Conservation (phyloP, 768 basidiomycete genomes). For the Cyathus striatus region DNA sequence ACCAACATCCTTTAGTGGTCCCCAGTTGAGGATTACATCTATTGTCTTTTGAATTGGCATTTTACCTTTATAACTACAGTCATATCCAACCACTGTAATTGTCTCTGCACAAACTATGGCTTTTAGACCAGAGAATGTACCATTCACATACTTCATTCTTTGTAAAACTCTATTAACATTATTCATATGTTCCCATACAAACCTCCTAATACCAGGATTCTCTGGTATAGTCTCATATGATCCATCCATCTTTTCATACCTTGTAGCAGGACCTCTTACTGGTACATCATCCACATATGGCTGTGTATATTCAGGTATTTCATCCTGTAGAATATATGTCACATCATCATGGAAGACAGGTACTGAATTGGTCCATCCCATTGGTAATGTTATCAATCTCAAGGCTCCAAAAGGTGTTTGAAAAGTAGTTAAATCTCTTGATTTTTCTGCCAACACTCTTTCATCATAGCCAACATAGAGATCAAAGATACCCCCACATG, state of each 20-base stretch:
- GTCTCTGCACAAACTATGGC: constrained; percentile 1
- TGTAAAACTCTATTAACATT: constrained; percentile 9
- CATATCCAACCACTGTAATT: constrained; percentile 11
- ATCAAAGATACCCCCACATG: constrained; percentile 25
- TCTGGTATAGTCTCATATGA: constrained; percentile 6
- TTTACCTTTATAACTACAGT: constrained; percentile 20
- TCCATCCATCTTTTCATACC: constrained; percentile 8
- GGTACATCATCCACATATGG: not conserved
- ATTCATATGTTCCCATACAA: constrained; percentile 12
- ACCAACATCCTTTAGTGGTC: constrained; percentile 6
- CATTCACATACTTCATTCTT: constrained; percentile 13
- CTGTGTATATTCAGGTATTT: constrained; percentile 7
- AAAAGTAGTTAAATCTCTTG: constrained; percentile 34
- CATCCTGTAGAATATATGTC: constrained; percentile 5
- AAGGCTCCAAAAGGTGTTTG: constrained; percentile 24
- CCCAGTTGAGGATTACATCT: constrained; percentile 20
- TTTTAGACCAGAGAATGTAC: constrained; percentile 22
- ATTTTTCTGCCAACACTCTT: constrained; percentile 17
- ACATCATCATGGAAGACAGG: constrained; percentile 12
- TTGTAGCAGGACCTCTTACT: constrained; percentile 7
- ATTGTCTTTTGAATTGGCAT: constrained; percentile 15
- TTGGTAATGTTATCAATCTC: constrained; percentile 24
- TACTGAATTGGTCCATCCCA: constrained; percentile 21
- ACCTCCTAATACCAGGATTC: constrained; percentile 7
- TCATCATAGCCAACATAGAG: constrained; percentile 32